phyloP scores from a whole-genome alignment of 495 filamentous ascomycete species.

The Rhypophila decipiens region DNA sequence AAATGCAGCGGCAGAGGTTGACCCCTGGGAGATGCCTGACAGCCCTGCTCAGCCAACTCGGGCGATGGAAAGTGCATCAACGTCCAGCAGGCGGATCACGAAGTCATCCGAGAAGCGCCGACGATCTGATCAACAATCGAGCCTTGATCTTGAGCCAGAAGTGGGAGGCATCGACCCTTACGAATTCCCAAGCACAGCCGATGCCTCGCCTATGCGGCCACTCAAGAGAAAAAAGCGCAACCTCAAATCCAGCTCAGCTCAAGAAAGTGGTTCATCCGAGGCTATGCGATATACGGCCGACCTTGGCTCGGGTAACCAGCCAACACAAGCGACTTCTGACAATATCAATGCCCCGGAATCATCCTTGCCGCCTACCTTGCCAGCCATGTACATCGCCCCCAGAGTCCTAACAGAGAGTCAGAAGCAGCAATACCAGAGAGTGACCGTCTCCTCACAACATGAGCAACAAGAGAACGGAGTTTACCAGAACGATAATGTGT shows the following conservation, averaged over 20 bases:
- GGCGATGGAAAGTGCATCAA: neutral
- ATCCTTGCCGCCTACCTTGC: constrained; percentile 8
- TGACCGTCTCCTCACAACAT: constrained; percentile 14
- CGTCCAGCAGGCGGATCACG: neutral
- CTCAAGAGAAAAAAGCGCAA: neutral
- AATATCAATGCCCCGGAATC: neutral
- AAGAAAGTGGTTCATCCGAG: neutral
- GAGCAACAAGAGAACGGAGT: constrained; percentile 2
- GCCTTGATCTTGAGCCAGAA: constrained; percentile 3
- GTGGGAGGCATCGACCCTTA: neutral
- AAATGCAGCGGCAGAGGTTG: neutral
- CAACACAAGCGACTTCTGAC: neutral
- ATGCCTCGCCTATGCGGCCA: neutral
- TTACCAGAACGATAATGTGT: constrained; percentile 3
- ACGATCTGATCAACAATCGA: constrained; percentile 6
- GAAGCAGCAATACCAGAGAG: constrained; percentile 17
- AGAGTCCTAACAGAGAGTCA: constrained; percentile 25
- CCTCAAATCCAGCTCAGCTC: neutral
- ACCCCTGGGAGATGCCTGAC: constrained; percentile 14
- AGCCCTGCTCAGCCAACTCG: neutral
- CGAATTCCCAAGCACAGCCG: constrained; percentile 8
- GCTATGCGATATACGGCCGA: neutral
- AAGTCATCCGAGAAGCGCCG: constrained; percentile 19
- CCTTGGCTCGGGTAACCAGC: neutral
- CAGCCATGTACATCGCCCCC: constrained; percentile 15